These are phyloP conservation scores for Leccinum subgranulosum DNA, from an alignment of 768 basidiomycete genomes.

Conservation along the genomic window DNA sequence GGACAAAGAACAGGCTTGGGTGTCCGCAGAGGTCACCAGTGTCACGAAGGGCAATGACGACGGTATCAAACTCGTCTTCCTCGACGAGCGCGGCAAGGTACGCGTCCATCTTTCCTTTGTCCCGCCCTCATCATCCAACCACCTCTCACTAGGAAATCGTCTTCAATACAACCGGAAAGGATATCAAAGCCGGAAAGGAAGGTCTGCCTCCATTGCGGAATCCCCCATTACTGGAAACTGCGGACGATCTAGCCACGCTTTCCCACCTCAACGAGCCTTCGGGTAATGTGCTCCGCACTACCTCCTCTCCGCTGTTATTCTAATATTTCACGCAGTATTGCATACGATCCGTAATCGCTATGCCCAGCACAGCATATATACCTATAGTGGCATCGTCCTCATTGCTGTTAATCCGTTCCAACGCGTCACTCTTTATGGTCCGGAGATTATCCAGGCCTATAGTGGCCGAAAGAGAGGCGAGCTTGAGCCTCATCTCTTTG, in stretches of 20 bases:
- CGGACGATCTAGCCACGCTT: constrained; percentile 96
- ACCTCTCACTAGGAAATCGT: constrained; percentile 58
- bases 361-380: constrained; percentile 96
- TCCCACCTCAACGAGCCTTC: constrained; percentile 98
- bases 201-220: constrained; percentile 91
- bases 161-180: constrained; percentile 74
- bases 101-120: constrained; percentile 16
- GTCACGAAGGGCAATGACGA: constrained; percentile 67
- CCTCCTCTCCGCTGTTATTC: background rate
- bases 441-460: constrained; percentile 97
- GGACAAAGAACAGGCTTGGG: constrained; percentile 93
- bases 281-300: constrained; percentile 48
- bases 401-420: constrained; percentile 99
- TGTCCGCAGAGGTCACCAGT: constrained; percentile 78
- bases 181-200: constrained; percentile 76
- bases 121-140: background rate
- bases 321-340: constrained; percentile 54
- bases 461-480: constrained; percentile 90
- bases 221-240: constrained; percentile 93
- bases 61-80: constrained; percentile 76
- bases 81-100: constrained; percentile 93
- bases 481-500: constrained; percentile 96
- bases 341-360: constrained; percentile 98
- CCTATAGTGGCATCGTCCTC: constrained; percentile 97
- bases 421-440: constrained; percentile 94